Evolutionary conservation across 331 rosid species (phyloP).

Genomic region (Malus hybrid): DNA sequence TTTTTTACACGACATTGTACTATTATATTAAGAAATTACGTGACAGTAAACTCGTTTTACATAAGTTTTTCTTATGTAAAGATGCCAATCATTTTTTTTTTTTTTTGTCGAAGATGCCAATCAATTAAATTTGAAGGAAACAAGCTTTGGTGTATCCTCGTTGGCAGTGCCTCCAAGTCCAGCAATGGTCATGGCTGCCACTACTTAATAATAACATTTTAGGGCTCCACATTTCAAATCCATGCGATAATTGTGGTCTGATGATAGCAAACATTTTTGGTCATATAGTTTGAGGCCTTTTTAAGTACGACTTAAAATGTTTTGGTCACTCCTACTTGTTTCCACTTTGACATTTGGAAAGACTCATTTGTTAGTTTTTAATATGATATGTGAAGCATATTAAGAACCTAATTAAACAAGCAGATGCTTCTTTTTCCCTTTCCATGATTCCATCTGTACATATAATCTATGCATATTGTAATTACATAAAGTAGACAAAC

Average conservation of each 20-base stretch:
- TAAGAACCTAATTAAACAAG: too few relatives aligned
- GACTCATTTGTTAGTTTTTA: not conserved
- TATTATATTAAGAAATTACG: too few relatives aligned
- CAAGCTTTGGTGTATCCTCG: not conserved
- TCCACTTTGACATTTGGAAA: not conserved
- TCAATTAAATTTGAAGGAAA: not conserved
- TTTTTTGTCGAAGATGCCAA: not conserved
- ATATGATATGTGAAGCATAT: too few relatives aligned
- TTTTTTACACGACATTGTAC: too few relatives aligned
- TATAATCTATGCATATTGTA: too few relatives aligned
- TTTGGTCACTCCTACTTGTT: not conserved
- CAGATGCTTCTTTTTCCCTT: too few relatives aligned
- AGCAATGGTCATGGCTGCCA: not conserved
- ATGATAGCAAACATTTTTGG: not conserved
- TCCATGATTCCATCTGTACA: too few relatives aligned
- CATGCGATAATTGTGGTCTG: not conserved
- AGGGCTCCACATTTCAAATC: conserved; percentile 14
- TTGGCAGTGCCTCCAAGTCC: not conserved
- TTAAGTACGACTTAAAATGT: not conserved
- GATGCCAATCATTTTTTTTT: too few relatives aligned
- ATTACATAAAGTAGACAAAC: too few relatives aligned
- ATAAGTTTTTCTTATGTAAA: too few relatives aligned
- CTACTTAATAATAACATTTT: not conserved
- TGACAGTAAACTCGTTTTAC: too few relatives aligned
- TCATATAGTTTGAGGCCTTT: not conserved